phyloP scores from a whole-genome alignment of 2,329 filamentous ascomycete genomes.

The Calonectria hongkongensis region DNA sequence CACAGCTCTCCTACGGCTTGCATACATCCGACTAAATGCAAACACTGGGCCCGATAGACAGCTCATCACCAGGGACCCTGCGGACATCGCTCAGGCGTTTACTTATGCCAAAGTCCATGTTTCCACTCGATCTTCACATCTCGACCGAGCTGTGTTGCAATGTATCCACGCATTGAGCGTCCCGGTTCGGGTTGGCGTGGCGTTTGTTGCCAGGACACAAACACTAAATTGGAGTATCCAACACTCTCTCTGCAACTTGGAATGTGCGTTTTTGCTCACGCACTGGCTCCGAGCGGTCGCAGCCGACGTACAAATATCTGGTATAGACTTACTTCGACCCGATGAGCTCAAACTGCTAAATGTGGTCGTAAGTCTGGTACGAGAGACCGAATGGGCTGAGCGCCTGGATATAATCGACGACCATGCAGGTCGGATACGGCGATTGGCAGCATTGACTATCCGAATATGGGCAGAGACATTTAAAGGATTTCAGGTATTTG shows the following conservation, averaged over 20 bases:
- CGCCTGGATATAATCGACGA: slow-evolving; percentile 42
- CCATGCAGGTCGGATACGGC: slow-evolving; percentile 44
- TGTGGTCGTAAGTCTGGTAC: slow-evolving; percentile 49
- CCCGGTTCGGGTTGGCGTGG: slow-evolving; percentile 70
- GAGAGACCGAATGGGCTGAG: slow-evolving; percentile 50
- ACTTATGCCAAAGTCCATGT: slow-evolving; percentile 56
- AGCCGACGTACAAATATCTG: slow-evolving; percentile 35
- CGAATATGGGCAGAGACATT: slow-evolving; percentile 57
- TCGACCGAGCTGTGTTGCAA: slow-evolving; percentile 70
- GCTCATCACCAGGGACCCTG: slow-evolving; percentile 65
- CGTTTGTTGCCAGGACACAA: slow-evolving; percentile 71
- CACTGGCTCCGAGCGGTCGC: slow-evolving; percentile 61
- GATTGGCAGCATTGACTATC: slow-evolving; percentile 49
- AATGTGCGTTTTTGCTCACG: slow-evolving; percentile 68
- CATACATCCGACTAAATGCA: slow-evolving; percentile 53
- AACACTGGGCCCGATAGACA: slow-evolving; percentile 28
- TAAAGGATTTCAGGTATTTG: slow-evolving; percentile 54
- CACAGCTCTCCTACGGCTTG: slow-evolving; percentile 56
- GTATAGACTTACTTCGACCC: slow-evolving; percentile 35
- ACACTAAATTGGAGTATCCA: slow-evolving; percentile 74
- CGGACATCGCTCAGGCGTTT: slow-evolving; percentile 66
- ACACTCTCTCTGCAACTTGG: slow-evolving; percentile 71
- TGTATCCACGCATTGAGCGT: slow-evolving; percentile 73
- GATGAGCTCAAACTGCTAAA: slow-evolving; percentile 49
- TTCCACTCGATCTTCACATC: slow-evolving; percentile 61